These are phyloP conservation scores for Microbotryum lychnidis-dioicae DNA, from an alignment of 1,284 basidiomycete genomes.

Conservation along the genomic window DNA sequence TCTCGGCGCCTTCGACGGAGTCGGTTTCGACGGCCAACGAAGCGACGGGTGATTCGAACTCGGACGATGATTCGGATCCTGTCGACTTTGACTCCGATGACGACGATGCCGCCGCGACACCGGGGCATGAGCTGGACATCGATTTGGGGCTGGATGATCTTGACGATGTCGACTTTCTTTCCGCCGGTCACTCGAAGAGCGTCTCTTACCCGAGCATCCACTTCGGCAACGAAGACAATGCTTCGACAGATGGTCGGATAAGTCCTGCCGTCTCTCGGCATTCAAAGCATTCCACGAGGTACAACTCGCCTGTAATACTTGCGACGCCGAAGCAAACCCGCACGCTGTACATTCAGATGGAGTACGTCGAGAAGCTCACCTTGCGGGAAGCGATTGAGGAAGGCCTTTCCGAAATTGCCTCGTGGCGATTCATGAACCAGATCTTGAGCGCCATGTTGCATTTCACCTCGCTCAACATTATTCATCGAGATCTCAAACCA, in stretches of 20 bases:
- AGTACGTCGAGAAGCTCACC: conserved; percentile 33
- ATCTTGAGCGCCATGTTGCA: conserved; percentile 35
- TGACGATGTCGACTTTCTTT: conserved; percentile 33
- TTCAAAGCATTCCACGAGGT: conserved; percentile 2
- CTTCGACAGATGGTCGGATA: conserved; percentile 9
- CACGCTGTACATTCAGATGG: conserved; percentile 35
- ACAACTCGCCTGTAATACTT: background rate
- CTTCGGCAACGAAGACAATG: conserved; percentile 35
- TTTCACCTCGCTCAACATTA: conserved; percentile 35
- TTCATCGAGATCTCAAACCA: conserved; percentile 36
- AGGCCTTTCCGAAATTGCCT: conserved; percentile 32
- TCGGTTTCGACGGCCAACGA: conserved; percentile 5
- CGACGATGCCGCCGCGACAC: conserved; percentile 6
- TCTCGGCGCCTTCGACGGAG: background rate
- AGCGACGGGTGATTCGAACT: conserved; percentile 10
- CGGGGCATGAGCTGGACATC: conserved; percentile 23
- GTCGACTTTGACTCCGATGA: background rate
- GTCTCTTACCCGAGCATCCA: conserved; percentile 34
- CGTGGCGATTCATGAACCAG: conserved; percentile 32
- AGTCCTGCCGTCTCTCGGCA: conserved; percentile 10
- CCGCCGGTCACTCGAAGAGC: conserved; percentile 31
- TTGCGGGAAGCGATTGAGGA: conserved; percentile 34
- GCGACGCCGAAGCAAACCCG: conserved; percentile 19
- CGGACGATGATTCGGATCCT: conserved; percentile 14
- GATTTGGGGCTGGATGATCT: conserved; percentile 27